Percentiles rank a stretch among this genome's conserved stretches.
phyloP scores from a whole-genome alignment of 192 early-diverging fungal genomes.

The Glomus cerebriforme region DNA sequence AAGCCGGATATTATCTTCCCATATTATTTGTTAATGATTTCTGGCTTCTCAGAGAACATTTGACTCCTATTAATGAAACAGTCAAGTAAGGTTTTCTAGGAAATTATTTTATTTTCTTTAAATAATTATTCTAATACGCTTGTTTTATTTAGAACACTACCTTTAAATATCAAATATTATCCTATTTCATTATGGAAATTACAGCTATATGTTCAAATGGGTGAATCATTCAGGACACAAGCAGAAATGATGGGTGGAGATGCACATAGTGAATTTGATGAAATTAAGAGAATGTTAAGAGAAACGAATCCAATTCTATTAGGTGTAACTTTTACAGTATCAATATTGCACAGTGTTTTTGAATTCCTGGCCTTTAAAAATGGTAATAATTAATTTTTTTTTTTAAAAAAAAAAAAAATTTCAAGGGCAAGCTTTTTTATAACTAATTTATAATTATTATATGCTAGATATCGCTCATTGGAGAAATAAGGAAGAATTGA shows the following conservation, averaged over 20 bases:
- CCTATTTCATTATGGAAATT: slow-evolving; percentile 75
- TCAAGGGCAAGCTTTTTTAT: not conserved
- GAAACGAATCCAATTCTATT: slow-evolving; percentile 89
- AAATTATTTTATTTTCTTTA: not conserved
- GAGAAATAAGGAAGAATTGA: slow-evolving; percentile 77
- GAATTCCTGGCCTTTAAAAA: slow-evolving; percentile 95
- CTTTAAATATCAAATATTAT: slow-evolving; percentile 64
- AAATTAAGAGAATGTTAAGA: slow-evolving; percentile 87
- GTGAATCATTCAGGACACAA: slow-evolving; percentile 63
- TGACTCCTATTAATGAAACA: slow-evolving; percentile 72
- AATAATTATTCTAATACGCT: not conserved
- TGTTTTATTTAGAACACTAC: slow-evolving; percentile 51
- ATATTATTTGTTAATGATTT: slow-evolving; percentile 80
- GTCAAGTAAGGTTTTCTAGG: slow-evolving; percentile 52
- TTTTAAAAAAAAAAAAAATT: slow-evolving; percentile 10
- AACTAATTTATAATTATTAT: not conserved
- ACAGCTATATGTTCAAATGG: slow-evolving; percentile 70
- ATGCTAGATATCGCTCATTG: slow-evolving; percentile 84
- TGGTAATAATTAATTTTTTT: slow-evolving; percentile 53
- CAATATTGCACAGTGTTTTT: slow-evolving; percentile 80
- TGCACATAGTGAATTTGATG: slow-evolving; percentile 62
- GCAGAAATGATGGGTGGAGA: slow-evolving; percentile 57
- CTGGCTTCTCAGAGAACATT: slow-evolving; percentile 72
- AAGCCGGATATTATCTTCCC: slow-evolving; percentile 63
- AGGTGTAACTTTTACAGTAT: slow-evolving; percentile 74